Conservation (phyloP, 148 eudicot genomes). For the Arctostaphylos glauca region DNA sequence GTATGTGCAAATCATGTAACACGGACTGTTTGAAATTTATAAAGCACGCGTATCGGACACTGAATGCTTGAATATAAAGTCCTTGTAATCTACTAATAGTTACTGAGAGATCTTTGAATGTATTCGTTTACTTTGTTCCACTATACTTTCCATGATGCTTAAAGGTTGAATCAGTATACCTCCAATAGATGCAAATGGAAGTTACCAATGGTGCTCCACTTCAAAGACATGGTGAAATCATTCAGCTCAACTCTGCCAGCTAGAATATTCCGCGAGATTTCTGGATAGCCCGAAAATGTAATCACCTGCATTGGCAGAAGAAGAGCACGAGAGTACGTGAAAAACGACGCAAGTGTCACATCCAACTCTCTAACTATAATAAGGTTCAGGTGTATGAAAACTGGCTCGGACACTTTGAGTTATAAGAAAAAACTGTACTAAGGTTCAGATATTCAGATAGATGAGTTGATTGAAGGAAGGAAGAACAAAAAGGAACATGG, state of each 20-base stretch:
- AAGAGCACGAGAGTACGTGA: conserved; percentile 6
- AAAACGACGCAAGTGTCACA: background rate
- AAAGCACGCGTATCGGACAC: background rate
- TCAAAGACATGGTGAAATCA: conserved; percentile 50
- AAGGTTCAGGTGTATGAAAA: background rate
- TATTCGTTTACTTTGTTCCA: background rate
- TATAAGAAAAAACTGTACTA: too few species aligned
- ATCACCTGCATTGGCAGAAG: conserved; percentile 43
- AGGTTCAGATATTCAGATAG: background rate
- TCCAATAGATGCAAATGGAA: conserved; percentile 51
- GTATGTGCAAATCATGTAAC: background rate
- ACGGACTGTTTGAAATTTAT: background rate
- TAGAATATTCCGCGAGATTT: conserved; percentile 57
- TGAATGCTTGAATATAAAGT: background rate
- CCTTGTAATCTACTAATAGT: background rate
- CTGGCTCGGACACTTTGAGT: too few species aligned
- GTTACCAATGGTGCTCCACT: conserved; percentile 80
- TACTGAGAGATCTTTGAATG: background rate
- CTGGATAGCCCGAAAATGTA: conserved; percentile 61
- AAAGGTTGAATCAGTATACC: conserved; percentile 38
- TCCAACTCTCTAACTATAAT: background rate
- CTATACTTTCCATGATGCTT: background rate
- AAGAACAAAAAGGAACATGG: background rate
- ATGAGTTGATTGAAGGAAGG: background rate
- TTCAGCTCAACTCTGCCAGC: conserved; percentile 54